Conservation (phyloP, 768 basidiomycete species). For the Mycena metata region DNA sequence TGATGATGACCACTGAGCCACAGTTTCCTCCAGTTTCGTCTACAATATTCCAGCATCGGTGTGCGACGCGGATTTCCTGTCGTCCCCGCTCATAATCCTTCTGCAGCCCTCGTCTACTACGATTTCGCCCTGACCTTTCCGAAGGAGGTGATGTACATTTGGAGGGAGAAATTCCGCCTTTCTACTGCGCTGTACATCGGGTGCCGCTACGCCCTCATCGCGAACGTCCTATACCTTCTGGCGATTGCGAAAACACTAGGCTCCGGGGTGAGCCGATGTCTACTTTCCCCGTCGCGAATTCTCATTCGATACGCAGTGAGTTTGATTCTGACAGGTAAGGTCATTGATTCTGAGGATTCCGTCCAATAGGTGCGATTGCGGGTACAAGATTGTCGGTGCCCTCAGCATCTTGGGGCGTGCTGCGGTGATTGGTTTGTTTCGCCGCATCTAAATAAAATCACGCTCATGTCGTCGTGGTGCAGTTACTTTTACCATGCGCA, state of each 20-base stretch:
- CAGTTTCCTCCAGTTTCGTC: slow-evolving; percentile 15
- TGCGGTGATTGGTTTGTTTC: slow-evolving; percentile 19
- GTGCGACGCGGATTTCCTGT: not conserved
- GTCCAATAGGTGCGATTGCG: slow-evolving; percentile 16
- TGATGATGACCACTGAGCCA: not conserved
- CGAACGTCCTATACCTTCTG: slow-evolving; percentile 50
- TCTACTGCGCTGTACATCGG: slow-evolving; percentile 49
- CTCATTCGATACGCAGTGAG: too few species aligned
- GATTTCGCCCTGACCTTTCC: slow-evolving; percentile 51
- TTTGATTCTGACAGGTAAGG: too few species aligned
- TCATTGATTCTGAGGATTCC: too few species aligned
- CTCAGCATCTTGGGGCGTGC: slow-evolving; percentile 26
- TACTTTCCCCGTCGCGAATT: too few species aligned
- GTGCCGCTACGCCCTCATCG: slow-evolving; percentile 52
- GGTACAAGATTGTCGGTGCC: slow-evolving; percentile 29
- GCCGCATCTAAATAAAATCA: not conserved
- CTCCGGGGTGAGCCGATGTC: slow-evolving; percentile 33
- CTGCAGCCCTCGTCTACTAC: slow-evolving; percentile 47
- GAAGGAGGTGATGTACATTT: slow-evolving; percentile 49
- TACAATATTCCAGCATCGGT: slow-evolving; percentile 17
- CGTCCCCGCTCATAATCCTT: not conserved
- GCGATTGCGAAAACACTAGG: slow-evolving; percentile 42
- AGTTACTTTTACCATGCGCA: slow-evolving; percentile 31
- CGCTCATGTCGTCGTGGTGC: slow-evolving; percentile 6
- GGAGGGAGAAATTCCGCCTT: slow-evolving; percentile 44